Conservation (phyloP, 306 rosid genomes). For the Acmispon strigosus region DNA sequence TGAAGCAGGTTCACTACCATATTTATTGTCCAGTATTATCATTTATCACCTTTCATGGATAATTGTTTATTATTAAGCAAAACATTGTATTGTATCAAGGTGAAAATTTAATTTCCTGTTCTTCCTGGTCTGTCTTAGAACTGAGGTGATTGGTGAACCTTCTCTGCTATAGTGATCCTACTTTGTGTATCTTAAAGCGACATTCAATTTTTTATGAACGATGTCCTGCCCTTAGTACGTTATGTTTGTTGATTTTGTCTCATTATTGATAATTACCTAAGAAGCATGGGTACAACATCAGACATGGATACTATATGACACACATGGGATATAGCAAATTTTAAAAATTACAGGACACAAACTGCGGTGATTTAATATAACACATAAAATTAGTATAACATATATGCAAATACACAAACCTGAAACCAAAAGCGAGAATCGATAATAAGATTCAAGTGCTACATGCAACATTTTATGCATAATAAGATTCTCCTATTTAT, state of each 20-base stretch:
- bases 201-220: neutral
- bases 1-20: conserved; percentile 71
- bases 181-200: conserved; percentile 5
- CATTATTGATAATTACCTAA: conserved; percentile 9
- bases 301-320: no score
- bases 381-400: no score
- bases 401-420: no score
- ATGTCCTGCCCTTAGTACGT: neutral
- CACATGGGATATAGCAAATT: no score
- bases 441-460: no score
- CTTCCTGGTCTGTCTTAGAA: neutral
- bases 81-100: neutral
- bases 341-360: no score
- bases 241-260: neutral
- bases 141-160: neutral
- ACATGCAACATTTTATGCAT: no score
- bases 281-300: no score
- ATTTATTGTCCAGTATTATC: neutral
- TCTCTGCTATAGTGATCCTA: conserved; percentile 9
- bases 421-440: no score
- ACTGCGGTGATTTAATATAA: no score
- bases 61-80: neutral
- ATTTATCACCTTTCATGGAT: neutral
- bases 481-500: no score
- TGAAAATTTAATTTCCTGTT: conserved; percentile 7